Evolutionary conservation across 495 filamentous ascomycete genomes (phyloP), one percentile per base, ranked within the genome.

Genomic region (Acidomyces sp.): DNA sequence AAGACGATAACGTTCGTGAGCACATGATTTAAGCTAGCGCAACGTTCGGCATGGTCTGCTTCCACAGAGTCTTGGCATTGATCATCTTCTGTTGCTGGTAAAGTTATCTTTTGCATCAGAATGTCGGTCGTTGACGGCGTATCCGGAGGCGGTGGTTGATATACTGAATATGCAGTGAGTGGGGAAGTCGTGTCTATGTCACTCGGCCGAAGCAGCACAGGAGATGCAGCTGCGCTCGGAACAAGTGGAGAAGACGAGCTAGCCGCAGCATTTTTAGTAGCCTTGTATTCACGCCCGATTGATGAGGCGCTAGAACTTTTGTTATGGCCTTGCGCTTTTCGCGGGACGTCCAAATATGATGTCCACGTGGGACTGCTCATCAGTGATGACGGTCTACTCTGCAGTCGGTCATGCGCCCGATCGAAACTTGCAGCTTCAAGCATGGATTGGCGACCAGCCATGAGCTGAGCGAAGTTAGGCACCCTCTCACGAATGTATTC

Each of bases 1-100:
- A 81, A 62, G 37, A 84, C 65, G 32, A 82, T 70, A 16, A 74
- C 69, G 51, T 84, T 84, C 4, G 90, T 95, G 38, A 97, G 63
- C 2, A 96, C 70, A 57, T 96, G 85, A 36, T 82, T 82, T 4
- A 97, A 69, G 12, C 77, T 87, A 28, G 55, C 42, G 19, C 41
- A 55, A 19, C 27, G 47, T 21, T 50, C 45, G 20, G 44, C 43
- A 17, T 37, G 31, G 10, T 48, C 39, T 27, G 39, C 43, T 25
- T 50, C 65, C 5, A 31, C 23, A 17, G 15, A 16, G 29, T 21
- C 21, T 5, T 34, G 5, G 15, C 23, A 37, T 1, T 10, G 33
- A 22, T 16, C 18, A 18, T 3, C 7, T 16, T 39, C 17, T 19
- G 18, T 24, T 3, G 34, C 22, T 9, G 34, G 41, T 17, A 50